Evolutionary conservation across 208 protist species (phyloP).

Genomic region (Wallacemonas sp.): DNA sequence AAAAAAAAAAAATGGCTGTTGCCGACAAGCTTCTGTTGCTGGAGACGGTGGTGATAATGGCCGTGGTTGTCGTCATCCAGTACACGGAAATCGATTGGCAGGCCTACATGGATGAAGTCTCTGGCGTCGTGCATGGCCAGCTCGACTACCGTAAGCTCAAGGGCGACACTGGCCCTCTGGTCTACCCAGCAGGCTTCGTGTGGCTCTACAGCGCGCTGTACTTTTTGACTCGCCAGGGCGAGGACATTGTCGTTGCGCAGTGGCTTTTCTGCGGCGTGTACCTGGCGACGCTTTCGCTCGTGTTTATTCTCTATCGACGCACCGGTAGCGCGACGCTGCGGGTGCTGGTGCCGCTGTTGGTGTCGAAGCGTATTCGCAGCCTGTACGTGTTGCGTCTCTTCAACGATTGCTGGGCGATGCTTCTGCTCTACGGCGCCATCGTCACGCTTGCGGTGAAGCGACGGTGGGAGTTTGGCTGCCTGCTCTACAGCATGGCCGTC

Average conservation of each 20-base stretch:
- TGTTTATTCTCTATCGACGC: conserved; percentile 48
- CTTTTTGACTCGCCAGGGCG: conserved; percentile 71
- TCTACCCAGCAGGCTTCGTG: conserved; percentile 91
- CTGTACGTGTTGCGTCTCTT: conserved; percentile 89
- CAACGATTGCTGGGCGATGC: conserved; percentile 89
- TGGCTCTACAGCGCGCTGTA: conserved; percentile 85
- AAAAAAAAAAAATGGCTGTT: conserved; percentile 4
- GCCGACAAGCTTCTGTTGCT: conserved; percentile 17
- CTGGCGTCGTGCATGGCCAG: conserved; percentile 69
- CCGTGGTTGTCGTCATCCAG: conserved; percentile 37
- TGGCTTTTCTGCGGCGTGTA: conserved; percentile 80
- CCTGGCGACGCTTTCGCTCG: conserved; percentile 42
- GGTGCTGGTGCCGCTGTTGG: conserved; percentile 48
- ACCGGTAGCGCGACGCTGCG: conserved; percentile 29
- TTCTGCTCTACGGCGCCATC: conserved; percentile 75
- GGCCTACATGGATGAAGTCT: conserved; percentile 92
- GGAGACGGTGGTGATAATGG: conserved; percentile 39
- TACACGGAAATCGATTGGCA: conserved; percentile 93
- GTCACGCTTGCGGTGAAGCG: conserved; percentile 19
- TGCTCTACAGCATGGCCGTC: conserved; percentile 84
- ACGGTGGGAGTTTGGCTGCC: conserved; percentile 58
- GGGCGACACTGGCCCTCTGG: conserved; percentile 82
- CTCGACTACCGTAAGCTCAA: conserved; percentile 79
- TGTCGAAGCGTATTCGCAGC: conserved; percentile 82
- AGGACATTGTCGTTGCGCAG: conserved; percentile 66